A percentile compares a stretch with the other conserved stretches of the same genome.
phyloP scores from a whole-genome alignment of 495 filamentous ascomycete genomes.

The Bacidia rubella region DNA sequence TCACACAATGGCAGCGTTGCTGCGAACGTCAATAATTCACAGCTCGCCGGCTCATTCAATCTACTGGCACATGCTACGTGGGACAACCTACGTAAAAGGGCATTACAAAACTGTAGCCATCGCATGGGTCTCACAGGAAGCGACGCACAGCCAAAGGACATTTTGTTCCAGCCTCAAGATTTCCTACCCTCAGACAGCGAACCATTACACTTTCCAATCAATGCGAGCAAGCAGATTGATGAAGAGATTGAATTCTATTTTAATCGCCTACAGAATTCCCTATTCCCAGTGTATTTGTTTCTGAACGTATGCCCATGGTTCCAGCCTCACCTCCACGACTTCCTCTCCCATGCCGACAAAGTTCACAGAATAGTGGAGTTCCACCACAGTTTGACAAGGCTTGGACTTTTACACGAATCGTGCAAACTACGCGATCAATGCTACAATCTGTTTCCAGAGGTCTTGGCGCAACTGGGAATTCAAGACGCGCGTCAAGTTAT shows the following conservation, averaged over 20 bases:
- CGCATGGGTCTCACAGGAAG: too few relatives aligned
- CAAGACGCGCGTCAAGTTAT: conserved; percentile 26
- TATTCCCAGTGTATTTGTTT: neutral
- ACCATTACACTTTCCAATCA: neutral
- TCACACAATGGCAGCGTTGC: too few relatives aligned
- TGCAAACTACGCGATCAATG: conserved; percentile 54
- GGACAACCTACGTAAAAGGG: too few relatives aligned
- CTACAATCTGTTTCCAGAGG: conserved; percentile 40
- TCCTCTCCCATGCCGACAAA: neutral
- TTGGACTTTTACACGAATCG: conserved; percentile 54
- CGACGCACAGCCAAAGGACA: neutral
- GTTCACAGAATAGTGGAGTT: conserved; percentile 23
- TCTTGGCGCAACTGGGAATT: conserved; percentile 39
- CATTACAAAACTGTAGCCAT: too few relatives aligned
- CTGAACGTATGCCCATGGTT: conserved; percentile 10
- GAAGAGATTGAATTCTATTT: neutral
- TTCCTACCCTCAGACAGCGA: neutral
- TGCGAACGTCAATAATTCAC: too few relatives aligned
- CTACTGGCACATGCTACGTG: too few relatives aligned
- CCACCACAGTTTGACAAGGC: conserved; percentile 47
- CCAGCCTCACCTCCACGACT: neutral
- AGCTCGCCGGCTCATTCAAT: too few relatives aligned
- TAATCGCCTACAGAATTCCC: neutral
- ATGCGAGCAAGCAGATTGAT: neutral
- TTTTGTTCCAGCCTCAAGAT: neutral